These are phyloP conservation scores for Glycine tomentella DNA, from an alignment of 306 rosid genomes.

Conservation along the genomic window DNA sequence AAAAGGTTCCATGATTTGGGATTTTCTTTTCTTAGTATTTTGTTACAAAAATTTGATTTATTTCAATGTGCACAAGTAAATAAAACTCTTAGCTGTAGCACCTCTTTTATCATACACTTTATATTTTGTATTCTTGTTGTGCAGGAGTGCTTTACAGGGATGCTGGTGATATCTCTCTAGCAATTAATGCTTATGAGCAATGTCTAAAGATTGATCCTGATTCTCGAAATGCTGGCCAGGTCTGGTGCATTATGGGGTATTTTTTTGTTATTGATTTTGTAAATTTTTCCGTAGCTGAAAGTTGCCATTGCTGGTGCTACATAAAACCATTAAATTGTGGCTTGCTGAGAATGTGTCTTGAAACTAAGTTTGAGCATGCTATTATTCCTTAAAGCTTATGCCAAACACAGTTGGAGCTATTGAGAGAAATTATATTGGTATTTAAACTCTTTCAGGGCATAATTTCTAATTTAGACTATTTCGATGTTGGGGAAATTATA, in stretches of 20 bases:
- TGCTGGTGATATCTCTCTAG: constrained; percentile 85
- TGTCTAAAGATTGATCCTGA: constrained; percentile 97
- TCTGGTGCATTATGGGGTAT: constrained; percentile 38
- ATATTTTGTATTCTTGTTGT: constrained; percentile 45
- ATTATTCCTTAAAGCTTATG: too few species aligned
- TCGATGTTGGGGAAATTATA: too few species aligned
- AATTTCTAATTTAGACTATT: too few species aligned
- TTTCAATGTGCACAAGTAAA: neutral
- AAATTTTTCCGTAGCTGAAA: too few species aligned
- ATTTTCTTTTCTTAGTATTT: neutral
- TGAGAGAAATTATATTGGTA: too few species aligned
- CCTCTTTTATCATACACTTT: constrained; percentile 9
- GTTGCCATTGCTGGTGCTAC: too few species aligned
- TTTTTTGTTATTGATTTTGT: too few species aligned
- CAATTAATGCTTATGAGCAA: constrained; percentile 92
- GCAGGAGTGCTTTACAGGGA: constrained; percentile 96
- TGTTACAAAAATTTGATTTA: constrained; percentile 9
- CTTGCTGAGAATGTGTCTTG: too few species aligned
- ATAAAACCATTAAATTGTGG: too few species aligned
- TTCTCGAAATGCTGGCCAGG: constrained; percentile 99
- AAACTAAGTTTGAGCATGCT: too few species aligned
- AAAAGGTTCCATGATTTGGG: neutral
- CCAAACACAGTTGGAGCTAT: too few species aligned
- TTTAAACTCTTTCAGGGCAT: too few species aligned
- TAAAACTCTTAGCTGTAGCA: neutral